These are phyloP conservation scores for Eimeria tenella DNA, from an alignment of 169 alveolate genomes.

Conservation along the genomic window DNA sequence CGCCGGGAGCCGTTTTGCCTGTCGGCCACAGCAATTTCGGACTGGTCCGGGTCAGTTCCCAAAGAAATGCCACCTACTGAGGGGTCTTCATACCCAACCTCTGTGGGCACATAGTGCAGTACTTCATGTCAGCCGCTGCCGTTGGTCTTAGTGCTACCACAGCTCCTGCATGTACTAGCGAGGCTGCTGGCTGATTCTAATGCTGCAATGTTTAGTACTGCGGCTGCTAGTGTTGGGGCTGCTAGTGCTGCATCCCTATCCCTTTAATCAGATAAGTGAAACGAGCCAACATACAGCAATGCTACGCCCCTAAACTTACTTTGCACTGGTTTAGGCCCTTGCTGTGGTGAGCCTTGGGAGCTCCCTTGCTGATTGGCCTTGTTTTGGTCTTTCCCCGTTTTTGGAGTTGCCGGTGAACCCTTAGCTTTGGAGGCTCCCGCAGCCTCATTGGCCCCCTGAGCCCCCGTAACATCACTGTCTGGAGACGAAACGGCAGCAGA, in stretches of 20 bases:
- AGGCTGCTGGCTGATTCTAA: not conserved
- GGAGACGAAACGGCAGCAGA: not conserved
- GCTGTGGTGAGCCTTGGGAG: not conserved
- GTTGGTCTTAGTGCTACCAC: not conserved
- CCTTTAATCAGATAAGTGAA: not conserved
- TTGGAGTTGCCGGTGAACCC: not conserved
- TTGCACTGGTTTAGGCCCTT: constrained; percentile 1
- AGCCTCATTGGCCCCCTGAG: not conserved
- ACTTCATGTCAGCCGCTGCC: not conserved
- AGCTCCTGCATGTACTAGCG: not conserved
- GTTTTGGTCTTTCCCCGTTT: not conserved
- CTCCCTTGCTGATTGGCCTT: constrained; percentile 22
- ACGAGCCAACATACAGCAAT: not conserved
- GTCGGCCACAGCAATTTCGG: not conserved
- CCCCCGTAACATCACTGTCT: constrained; percentile 5
- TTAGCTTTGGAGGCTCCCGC: not conserved
- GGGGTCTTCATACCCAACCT: constrained; percentile 68
- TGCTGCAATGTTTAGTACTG: not conserved
- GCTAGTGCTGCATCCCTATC: no score
- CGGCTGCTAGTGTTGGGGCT: no score
- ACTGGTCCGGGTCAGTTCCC: constrained; percentile 71
- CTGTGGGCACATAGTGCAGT: not conserved
- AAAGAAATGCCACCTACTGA: constrained; percentile 48
- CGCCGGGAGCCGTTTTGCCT: not conserved
- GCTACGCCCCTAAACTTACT: not conserved